Base-by-base conservation (phyloP, 1,284 basidiomycete genomes). In the Abortiporus biennis region DNA sequence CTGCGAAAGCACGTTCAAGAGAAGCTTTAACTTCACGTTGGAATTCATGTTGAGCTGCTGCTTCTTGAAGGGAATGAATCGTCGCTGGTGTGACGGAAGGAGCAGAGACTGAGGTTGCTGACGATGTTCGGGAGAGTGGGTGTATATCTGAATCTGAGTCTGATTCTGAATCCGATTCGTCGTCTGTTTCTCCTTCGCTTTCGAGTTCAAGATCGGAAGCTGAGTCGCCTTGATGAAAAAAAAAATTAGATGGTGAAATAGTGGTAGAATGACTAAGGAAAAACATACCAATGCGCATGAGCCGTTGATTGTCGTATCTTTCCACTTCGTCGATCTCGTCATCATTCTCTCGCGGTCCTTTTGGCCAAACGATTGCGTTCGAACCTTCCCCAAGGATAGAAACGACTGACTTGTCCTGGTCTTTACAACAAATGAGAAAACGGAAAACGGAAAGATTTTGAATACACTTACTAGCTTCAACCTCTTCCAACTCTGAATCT, bases 1-100 rank as follows among this genome's bases (percentile, higher is more conserved):
- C 92, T n/a, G 80, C 72, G 59, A 93, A 93, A 17, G 92, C 92
- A 44, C 92, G 85, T 45, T 90, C 86, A 38, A 95, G 73, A 13
- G 90, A 92, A 49, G 84, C 83, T 13, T 62, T 68, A 37, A 89
- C 90, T 61, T 95, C 92, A 23, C 66, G 66, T 36, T 65, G 69
- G 67, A 95, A 95, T 57, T 94, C 92, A 47, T 68, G 62, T 45
- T 81, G 73, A 1, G 72, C 74, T 46, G 75, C 74, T 8, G 61
- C 45, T 55, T 51, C 42, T 54, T 63, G 44, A 43, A 56, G 53
- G 33, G 51, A 42, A 52, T 56, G 55, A 46, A 63, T 51, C 29
- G 52, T 44, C 54, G 49, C 59, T 43, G 49, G 63, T 46, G 55
- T 68, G 45, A 38, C 62, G 53, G 46, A 65, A 47, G 46, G 64